Evolutionary conservation across 2,329 filamentous ascomycete species (phyloP).

Genomic region (Rutstroemia sp.): DNA sequence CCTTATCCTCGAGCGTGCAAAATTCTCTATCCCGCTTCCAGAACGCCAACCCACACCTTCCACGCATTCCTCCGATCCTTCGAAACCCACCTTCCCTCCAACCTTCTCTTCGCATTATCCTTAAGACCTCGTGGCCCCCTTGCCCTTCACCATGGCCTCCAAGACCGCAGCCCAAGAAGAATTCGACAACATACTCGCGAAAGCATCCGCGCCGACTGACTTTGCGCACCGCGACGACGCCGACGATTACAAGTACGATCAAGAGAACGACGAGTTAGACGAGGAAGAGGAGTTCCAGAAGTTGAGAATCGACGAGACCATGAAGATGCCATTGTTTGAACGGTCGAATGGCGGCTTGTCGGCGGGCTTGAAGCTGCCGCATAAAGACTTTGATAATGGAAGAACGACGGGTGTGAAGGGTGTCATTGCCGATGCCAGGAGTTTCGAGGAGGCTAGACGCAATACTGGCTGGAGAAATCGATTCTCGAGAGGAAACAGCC

Average conservation of each 20-base stretch:
- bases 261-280: slow-evolving; percentile 48
- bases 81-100: background rate
- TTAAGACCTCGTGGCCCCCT: slow-evolving; percentile 18
- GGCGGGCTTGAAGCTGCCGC: slow-evolving; percentile 48
- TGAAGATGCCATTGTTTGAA: slow-evolving; percentile 55
- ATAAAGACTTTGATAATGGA: slow-evolving; percentile 56
- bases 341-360: slow-evolving; percentile 25
- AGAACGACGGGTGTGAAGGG: slow-evolving; percentile 77
- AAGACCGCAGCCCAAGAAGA: slow-evolving; percentile 58
- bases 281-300: slow-evolving; percentile 33
- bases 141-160: slow-evolving; percentile 23
- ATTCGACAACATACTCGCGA: slow-evolving; percentile 55
- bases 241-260: slow-evolving; percentile 42
- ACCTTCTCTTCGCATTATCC: slow-evolving; percentile 3
- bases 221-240: slow-evolving; percentile 47
- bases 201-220: slow-evolving; percentile 35
- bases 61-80: slow-evolving; percentile 6
- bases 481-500: slow-evolving; percentile 46
- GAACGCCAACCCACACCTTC: slow-evolving; percentile 1
- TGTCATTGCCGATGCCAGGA: slow-evolving; percentile 76
- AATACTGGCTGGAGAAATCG: slow-evolving; percentile 18
- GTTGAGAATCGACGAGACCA: slow-evolving; percentile 51
- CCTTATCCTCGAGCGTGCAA: no score
- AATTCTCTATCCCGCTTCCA: background rate
- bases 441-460: slow-evolving; percentile 61